Base-by-base conservation (phyloP, 2,329 filamentous ascomycete genomes). In the Hypoxylon sp. region DNA sequence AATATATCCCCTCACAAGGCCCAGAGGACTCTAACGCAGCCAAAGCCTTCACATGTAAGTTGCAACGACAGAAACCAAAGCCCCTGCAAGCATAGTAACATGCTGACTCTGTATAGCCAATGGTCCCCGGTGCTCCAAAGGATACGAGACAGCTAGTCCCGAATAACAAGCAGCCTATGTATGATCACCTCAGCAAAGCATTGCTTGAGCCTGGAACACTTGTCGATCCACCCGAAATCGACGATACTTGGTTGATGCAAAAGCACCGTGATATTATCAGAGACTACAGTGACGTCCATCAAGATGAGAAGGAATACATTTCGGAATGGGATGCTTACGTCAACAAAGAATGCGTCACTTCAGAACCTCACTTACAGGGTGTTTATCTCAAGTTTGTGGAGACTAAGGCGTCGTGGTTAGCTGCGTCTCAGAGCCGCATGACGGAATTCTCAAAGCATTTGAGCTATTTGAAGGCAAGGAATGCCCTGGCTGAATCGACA, bases 301-400 rank as follows among this genome's bases (percentile, higher is more conserved):
- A 78, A 2, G 78, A 81, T 14, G 86, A 89, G 71, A 86, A 85
- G 73, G 86, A 88, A 65, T 88, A 85, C 62, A 85, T 88, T 59
- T 80, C 81, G 69, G 83, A 85, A 67, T 89, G 86, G 86, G 86
- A 88, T 64, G 79, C 81, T 0, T 87, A 84, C 69, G 82, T 87
- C 48, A 80, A 86, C 7, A 78, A 78, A 46, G 81, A 84, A 69
- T 83, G 81, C 57, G 76, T 88, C 48, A 84, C 83, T 4, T 84
- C 85, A 3, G 81, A 81, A 29, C 81, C 82, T 2, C 87, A 85
- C 70, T 79, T 88, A 11, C 81, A 85, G 9, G 80, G 81, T 2
- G 80, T 82, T 16, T 87, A 87, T 78, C 72, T 86, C 43, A 79
- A 78, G 23, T 89, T 88, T 71, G 77, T 86, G 39, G 76, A 79